Evolutionary conservation across 169 alveolate genomes (phyloP), one percentile per base, ranked within the genome.

Genomic region (Babesia bovis): DNA sequence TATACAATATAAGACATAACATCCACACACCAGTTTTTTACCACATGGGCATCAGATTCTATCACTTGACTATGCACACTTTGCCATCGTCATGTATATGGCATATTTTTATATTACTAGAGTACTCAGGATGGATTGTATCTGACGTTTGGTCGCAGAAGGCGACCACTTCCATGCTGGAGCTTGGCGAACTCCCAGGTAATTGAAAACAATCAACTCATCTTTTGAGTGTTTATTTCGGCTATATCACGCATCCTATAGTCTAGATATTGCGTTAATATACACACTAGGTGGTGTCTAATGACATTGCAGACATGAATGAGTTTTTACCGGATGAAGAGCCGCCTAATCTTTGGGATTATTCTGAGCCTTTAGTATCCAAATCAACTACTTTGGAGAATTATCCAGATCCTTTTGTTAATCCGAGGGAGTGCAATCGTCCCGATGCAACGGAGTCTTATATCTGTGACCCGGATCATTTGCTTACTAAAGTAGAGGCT

Each of bases 351-450:
- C 72, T 81, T 12, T 72, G 73, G 69, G 87, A 78, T 45, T 78
- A 78, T 41, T 41, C 70, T 2, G 88, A 81, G 66, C 88, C 83
- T 19, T 51, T 81, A 32, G 84, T 70, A 6, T 38, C 81, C 10
- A 71, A 69, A 28, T 33, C 45, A 10, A 65, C 78, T 3, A 87
- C 93, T 33, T 60, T 87, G 32, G 93, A 87, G 58, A 87, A 87
- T 83, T 87, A 66, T 58, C 93, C 93, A 15, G 75, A 81, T 66
- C 93, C 93, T 9, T 87, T 87, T 51, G 60, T 76, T 40, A 83
- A 87, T 50, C 90, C 90, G 7, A 58, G 68, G 35, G 85, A 73
- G 50, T 87, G 93, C 42, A 87, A 87, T 69, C 53, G 93, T 42
- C 67, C 50, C 25, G 85, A 85, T 51, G 72, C 74, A 50, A 51